phyloP scores from a whole-genome alignment of 2,329 filamentous ascomycete genomes.

The Chaetomium olivaceum region DNA sequence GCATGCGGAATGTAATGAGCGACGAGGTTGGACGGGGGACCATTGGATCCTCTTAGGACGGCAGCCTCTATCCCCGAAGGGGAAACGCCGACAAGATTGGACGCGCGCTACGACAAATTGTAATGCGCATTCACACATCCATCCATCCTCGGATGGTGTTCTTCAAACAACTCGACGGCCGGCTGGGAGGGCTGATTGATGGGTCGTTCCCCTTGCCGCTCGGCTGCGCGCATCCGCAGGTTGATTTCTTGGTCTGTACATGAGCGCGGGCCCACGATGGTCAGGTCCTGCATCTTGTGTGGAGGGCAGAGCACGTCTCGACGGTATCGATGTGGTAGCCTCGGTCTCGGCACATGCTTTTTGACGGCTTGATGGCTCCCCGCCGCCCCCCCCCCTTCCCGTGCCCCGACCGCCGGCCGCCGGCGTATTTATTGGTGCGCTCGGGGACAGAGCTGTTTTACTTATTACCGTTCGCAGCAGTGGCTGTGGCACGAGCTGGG shows the following conservation, averaged over 20 bases:
- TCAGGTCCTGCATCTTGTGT: neutral
- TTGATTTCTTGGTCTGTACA: neutral
- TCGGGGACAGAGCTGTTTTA: neutral
- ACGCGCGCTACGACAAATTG: neutral
- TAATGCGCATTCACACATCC: neutral
- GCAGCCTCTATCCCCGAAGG: neutral
- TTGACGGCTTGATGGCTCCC: neutral
- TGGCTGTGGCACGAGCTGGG: neutral
- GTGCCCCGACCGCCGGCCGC: neutral
- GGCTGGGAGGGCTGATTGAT: too few species aligned
- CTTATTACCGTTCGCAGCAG: neutral
- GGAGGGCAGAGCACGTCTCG: neutral
- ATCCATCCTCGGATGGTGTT: neutral
- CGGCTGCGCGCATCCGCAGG: neutral
- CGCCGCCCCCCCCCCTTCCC: neutral
- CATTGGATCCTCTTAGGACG: neutral
- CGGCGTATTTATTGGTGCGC: neutral
- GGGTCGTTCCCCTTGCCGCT: neutral
- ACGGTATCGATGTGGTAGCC: neutral
- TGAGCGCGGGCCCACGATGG: neutral
- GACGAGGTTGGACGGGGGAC: too few species aligned
- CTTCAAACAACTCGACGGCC: neutral
- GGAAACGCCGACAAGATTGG: neutral
- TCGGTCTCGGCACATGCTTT: neutral
- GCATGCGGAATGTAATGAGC: too few species aligned